Conservation (phyloP, 2,329 filamentous ascomycete species). For the Phialemonium atrogriseum region DNA sequence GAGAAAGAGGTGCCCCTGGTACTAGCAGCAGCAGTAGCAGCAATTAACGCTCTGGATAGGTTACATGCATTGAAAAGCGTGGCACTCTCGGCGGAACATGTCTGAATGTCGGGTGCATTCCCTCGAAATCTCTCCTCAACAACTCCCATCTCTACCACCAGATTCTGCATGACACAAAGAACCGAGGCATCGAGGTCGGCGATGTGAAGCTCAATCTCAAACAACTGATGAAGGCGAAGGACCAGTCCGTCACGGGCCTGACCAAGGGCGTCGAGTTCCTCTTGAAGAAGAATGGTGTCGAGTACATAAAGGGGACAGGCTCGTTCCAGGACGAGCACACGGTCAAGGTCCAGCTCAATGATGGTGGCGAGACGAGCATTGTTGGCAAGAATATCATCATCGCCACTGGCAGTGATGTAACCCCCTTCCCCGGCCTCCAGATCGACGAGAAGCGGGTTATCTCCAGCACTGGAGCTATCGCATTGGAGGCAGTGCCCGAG, state of each 20-base stretch:
- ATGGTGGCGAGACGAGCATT: slow-evolving; percentile 83
- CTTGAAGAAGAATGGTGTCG: slow-evolving; percentile 98
- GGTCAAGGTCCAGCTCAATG: slow-evolving; percentile 79
- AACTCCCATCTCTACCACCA: slow-evolving; percentile 98
- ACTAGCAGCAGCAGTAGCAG: neutral
- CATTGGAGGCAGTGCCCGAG: slow-evolving; percentile 84
- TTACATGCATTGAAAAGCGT: slow-evolving; percentile 97
- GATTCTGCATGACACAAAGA: slow-evolving; percentile 93
- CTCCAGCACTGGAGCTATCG: slow-evolving; percentile 90
- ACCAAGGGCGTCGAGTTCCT: slow-evolving; percentile 98
- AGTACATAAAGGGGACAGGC: slow-evolving; percentile 92
- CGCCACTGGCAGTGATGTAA: slow-evolving; percentile 90
- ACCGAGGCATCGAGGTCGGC: slow-evolving; percentile 93
- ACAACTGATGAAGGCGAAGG: slow-evolving; percentile 98
- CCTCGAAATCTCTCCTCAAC: slow-evolving; percentile 98
- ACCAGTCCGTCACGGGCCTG: slow-evolving; percentile 75
- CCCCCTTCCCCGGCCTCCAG: slow-evolving; percentile 89
- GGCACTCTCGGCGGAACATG: slow-evolving; percentile 92
- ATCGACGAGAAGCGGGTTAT: slow-evolving; percentile 97
- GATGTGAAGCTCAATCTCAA: slow-evolving; percentile 93
- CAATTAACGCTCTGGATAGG: slow-evolving; percentile 39
- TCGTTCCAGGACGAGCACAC: slow-evolving; percentile 85
- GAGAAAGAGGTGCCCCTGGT: too few species aligned
- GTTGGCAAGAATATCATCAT: slow-evolving; percentile 97
- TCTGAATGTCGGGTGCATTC: slow-evolving; percentile 98